Percentiles rank a stretch among this genome's conserved stretches.
Conservation (phyloP, 106 monocot species). For the Apostasia ramifera region DNA sequence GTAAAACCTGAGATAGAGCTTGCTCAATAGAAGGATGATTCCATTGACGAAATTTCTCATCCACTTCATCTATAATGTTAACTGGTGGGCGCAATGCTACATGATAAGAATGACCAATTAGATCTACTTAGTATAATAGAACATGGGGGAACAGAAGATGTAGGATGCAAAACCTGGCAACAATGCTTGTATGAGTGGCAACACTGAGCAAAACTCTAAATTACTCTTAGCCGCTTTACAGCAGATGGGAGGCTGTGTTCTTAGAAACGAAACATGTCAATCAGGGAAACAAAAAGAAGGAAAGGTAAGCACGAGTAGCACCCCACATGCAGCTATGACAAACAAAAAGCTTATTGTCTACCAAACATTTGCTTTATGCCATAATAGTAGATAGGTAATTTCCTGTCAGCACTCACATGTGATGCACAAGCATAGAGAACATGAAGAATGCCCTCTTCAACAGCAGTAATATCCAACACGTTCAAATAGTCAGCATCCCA, state of each 20-base stretch:
- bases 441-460: slow-evolving; percentile 95
- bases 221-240: slow-evolving; percentile 58
- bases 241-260: slow-evolving; percentile 59
- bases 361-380: not conserved
- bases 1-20: slow-evolving; percentile 76
- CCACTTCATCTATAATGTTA: slow-evolving; percentile 47
- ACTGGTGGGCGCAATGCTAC: slow-evolving; percentile 81
- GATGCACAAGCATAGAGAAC: slow-evolving; percentile 84
- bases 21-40: slow-evolving; percentile 51
- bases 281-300: not conserved
- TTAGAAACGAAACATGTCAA: slow-evolving; percentile 7
- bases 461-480: slow-evolving; percentile 62
- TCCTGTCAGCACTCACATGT: slow-evolving; percentile 38
- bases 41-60: slow-evolving; percentile 79
- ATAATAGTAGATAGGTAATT: not conserved
- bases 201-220: slow-evolving; percentile 58
- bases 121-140: slow-evolving; percentile 2
- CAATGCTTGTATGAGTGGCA: slow-evolving; percentile 87
- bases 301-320: not conserved
- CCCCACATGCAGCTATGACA: not conserved
- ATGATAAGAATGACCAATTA: slow-evolving; percentile 6
- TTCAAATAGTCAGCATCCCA: slow-evolving; percentile 41
- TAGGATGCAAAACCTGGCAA: slow-evolving; percentile 61
- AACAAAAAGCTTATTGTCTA: not conserved
- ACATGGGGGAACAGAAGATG: slow-evolving; percentile 6